Evolutionary conservation across 371 early-diverging fungal species (phyloP).

Genomic region (Mucor velutinosus): DNA sequence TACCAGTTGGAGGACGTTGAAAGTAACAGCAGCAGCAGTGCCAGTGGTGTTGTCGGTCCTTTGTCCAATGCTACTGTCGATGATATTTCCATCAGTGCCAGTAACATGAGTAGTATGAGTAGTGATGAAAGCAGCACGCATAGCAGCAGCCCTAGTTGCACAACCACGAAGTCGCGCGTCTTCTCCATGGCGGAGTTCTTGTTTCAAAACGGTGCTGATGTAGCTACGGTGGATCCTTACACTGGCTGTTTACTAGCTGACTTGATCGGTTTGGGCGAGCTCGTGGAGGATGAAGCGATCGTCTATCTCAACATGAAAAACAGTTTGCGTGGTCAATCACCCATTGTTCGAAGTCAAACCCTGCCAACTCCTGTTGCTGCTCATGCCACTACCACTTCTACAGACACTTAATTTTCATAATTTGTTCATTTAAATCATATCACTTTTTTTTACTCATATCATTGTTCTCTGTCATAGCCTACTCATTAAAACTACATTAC

Average conservation of each 20-base stretch:
- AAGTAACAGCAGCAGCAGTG: background rate
- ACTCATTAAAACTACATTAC: no score
- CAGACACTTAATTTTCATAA: background rate
- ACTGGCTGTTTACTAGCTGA: constrained; percentile 35
- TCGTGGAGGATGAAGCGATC: constrained; percentile 43
- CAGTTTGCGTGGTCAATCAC: constrained; percentile 38
- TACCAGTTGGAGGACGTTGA: background rate
- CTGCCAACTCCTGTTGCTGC: background rate
- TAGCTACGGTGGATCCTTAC: constrained; percentile 25
- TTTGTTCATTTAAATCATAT: background rate
- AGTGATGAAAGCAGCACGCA: constrained; percentile 3
- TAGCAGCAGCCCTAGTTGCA: background rate
- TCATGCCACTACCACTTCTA: background rate
- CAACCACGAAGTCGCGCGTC: constrained; percentile 4
- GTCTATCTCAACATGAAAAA: constrained; percentile 46
- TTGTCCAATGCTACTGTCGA: background rate
- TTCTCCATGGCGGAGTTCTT: constrained; percentile 59
- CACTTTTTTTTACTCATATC: background rate
- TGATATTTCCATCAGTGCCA: constrained; percentile 1
- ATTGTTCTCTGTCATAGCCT: no score
- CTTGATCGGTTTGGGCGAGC: constrained; percentile 29
- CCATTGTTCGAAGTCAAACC: constrained; percentile 18
- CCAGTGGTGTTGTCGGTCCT: background rate
- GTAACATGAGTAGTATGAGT: background rate
- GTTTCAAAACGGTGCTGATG: constrained; percentile 55